Evolutionary conservation across 129 eudicot species (phyloP), one percentile per base, ranked within the genome.

Genomic region (Erigeron canadensis): DNA sequence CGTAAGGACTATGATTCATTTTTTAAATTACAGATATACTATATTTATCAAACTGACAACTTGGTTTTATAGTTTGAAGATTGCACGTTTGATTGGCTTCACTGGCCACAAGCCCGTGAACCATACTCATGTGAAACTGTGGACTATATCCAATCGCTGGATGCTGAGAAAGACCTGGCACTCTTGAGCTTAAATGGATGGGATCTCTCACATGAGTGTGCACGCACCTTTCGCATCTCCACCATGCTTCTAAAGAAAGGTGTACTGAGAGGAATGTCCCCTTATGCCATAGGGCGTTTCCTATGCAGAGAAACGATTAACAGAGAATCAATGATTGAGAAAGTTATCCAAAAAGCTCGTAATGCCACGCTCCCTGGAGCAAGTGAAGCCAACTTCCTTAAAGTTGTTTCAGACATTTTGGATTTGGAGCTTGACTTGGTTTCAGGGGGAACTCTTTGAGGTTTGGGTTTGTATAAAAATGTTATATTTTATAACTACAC

Each of bases 241-340:
- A 87, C 89, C 58, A 84, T 84, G 93, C 89, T 87, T 77, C 57
- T 87, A 22, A 87, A 87, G 73, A 82, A 87, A 84, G 93, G 93
- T 50, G 85, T 81, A 6, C 71, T 45, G 53, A 81, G 64, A 84
- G 89, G 89, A 46, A 71, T 87, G 43, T 64, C 80, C 54, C 87
- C 93, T 61, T 87, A 79, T 47, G 78, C 69, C 21, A 84, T 87
- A 40, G 89, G 93, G 58, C 80, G 84, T 10, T 74, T 88, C 4
- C 75, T 84, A 80, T 89, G 90, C 77, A 65, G 90, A 74, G 90
- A 86, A 73, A 84, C 90, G 58, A 65, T 86, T 62, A 78, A 86
- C 58, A 80, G 78, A 67, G 81, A 82, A 77, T 86, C 93, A 1
- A 8, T 70, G 65, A 85, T 89, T 0, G 96, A 89, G 81, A 81